Evolutionary conservation across 164 flowering plant species (phyloP).

Genomic region (Paratinospora sagittata): DNA sequence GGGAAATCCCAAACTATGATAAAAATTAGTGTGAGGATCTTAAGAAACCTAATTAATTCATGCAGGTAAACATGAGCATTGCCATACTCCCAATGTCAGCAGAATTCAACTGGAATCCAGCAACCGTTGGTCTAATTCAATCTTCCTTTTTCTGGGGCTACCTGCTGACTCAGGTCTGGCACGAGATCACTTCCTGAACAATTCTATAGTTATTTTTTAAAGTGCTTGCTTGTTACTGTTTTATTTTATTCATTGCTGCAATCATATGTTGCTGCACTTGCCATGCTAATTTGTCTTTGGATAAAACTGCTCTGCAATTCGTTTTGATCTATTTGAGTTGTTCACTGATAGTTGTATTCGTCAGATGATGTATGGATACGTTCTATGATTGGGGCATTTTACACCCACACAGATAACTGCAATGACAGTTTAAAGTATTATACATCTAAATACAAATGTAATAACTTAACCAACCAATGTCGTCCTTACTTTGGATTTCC

Average conservation of each 20-base stretch:
- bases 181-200: not conserved
- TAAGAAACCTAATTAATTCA: constrained; percentile 6
- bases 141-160: constrained; percentile 99
- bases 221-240: not conserved
- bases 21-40: not conserved
- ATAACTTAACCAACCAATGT: too few relatives aligned
- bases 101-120: constrained; percentile 93
- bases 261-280: not conserved
- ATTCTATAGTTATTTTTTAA: not conserved
- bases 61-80: constrained; percentile 90
- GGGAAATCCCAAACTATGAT: not conserved
- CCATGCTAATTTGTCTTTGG: not conserved
- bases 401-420: too few relatives aligned
- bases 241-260: not conserved
- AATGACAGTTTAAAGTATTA: too few relatives aligned
- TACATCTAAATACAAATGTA: too few relatives aligned
- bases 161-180: constrained; percentile 83
- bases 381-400: too few relatives aligned
- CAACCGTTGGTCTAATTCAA: constrained; percentile 96
- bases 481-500: too few relatives aligned
- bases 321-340: not conserved
- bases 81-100: constrained; percentile 96
- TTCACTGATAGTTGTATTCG: not conserved
- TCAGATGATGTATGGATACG: too few relatives aligned
- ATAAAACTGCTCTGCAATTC: not conserved